Conservation (phyloP, 2,329 filamentous ascomycete species). For the Penicillium sp. region DNA sequence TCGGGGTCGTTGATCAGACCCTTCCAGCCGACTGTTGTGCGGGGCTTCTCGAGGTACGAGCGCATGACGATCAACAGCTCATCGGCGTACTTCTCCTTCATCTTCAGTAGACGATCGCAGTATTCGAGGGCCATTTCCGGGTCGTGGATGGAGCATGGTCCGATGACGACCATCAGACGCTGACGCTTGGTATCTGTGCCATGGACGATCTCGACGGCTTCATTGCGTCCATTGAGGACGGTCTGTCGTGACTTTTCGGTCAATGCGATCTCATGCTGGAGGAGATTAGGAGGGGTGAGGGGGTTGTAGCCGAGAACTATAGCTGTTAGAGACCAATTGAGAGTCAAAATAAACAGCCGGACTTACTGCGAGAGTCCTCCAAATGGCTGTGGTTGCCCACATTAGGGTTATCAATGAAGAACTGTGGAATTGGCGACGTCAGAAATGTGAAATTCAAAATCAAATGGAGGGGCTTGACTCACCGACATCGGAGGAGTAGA, state of each 20-base stretch:
- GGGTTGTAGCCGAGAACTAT: slow-evolving; percentile 86
- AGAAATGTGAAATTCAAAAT: slow-evolving; percentile 10
- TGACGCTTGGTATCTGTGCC: slow-evolving; percentile 54
- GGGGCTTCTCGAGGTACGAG: slow-evolving; percentile 96
- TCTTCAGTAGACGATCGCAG: slow-evolving; percentile 74
- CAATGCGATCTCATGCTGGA: slow-evolving; percentile 82
- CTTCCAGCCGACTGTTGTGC: slow-evolving; percentile 98
- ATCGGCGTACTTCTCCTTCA: slow-evolving; percentile 84
- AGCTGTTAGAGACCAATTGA: slow-evolving; percentile 3
- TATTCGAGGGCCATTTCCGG: slow-evolving; percentile 87
- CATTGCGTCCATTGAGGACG: slow-evolving; percentile 59
- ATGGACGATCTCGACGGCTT: slow-evolving; percentile 61
- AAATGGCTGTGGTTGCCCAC: slow-evolving; percentile 71
- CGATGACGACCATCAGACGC: slow-evolving; percentile 75
- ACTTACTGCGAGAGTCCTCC: slow-evolving; percentile 80
- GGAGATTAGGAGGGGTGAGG: slow-evolving; percentile 85
- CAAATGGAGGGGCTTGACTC: slow-evolving; percentile 24
- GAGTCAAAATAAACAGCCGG: not conserved
- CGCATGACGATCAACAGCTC: slow-evolving; percentile 96
- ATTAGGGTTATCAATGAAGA: slow-evolving; percentile 75
- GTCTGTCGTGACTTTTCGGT: slow-evolving; percentile 47
- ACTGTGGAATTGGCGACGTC: slow-evolving; percentile 45
- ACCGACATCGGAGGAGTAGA: slow-evolving; percentile 31
- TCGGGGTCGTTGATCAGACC: slow-evolving; percentile 98
- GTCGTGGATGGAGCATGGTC: slow-evolving; percentile 97